phyloP scores from a whole-genome alignment of 768 basidiomycete genomes.

The Boletus sensibilis region DNA sequence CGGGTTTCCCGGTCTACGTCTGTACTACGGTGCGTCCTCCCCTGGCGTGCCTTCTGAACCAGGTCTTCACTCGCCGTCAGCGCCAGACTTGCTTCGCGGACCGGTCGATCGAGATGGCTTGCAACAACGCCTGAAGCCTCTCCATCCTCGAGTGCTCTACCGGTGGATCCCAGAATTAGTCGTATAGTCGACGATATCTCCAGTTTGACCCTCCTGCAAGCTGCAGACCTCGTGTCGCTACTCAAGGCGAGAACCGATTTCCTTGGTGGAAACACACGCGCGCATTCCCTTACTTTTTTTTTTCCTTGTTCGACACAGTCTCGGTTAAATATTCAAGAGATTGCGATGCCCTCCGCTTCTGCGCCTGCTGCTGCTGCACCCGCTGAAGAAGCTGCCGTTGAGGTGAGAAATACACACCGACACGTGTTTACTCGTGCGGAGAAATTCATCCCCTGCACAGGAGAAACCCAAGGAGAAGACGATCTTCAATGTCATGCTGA shows the following conservation, averaged over 20 bases:
- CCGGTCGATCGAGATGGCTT: constrained; percentile 51
- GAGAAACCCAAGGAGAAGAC: constrained; percentile 99
- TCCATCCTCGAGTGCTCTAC: constrained; percentile 40
- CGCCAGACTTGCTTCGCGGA: constrained; percentile 24
- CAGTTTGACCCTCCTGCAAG: constrained; percentile 83
- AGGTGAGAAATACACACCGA: constrained; percentile 44
- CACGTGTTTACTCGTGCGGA: not conserved
- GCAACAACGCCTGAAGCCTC: constrained; percentile 49
- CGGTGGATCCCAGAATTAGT: constrained; percentile 62
- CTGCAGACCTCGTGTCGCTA: constrained; percentile 87
- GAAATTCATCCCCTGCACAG: constrained; percentile 36
- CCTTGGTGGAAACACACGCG: not conserved
- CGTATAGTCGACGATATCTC: constrained; percentile 95
- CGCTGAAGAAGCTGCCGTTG: constrained; percentile 59
- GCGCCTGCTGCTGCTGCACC: constrained; percentile 50
- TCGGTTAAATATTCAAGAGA: constrained; percentile 94
- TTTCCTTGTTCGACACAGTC: constrained; percentile 52
- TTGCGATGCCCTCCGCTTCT: constrained; percentile 83
- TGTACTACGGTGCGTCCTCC: constrained; percentile 11
- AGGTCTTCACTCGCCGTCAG: not conserved
- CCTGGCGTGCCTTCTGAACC: not conserved
- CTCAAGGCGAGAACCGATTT: constrained; percentile 66
- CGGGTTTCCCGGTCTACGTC: constrained; percentile 18
- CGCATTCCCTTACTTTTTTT: not conserved
- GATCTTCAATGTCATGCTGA: constrained; percentile 91